Percentiles rank a stretch among this genome's conserved stretches.
Evolutionary conservation across 495 filamentous ascomycete genomes (phyloP).

Genomic region (Neurospora sp.): DNA sequence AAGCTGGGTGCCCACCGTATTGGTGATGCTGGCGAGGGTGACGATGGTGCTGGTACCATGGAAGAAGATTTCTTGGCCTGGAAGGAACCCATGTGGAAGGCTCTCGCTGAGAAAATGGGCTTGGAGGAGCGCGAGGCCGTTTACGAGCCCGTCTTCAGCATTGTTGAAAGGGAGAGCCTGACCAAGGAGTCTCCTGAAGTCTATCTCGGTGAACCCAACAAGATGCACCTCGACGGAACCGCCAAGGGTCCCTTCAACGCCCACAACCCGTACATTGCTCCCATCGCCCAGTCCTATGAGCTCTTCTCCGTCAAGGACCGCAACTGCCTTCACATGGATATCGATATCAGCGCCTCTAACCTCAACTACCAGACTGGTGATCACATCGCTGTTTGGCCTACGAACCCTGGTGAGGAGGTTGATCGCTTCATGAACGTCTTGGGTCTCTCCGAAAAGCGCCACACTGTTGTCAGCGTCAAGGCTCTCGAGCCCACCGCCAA

Average conservation of each 20-base stretch:
- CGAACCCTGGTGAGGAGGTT: conserved; percentile 86
- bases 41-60: conserved; percentile 98
- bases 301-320: conserved; percentile 84
- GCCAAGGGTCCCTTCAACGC: conserved; percentile 89
- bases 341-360: conserved; percentile 79
- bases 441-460: conserved; percentile 61
- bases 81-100: conserved; percentile 99
- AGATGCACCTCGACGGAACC: conserved; percentile 79
- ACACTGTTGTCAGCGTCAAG: conserved; percentile 83
- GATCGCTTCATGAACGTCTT: conserved; percentile 79
- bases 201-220: conserved; percentile 94
- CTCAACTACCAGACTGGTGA: conserved; percentile 92
- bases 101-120: conserved; percentile 67
- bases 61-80: conserved; percentile 98
- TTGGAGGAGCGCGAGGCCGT: conserved; percentile 92
- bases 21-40: conserved; percentile 84
- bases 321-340: conserved; percentile 96
- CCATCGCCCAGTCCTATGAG: conserved; percentile 82
- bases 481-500: conserved; percentile 91
- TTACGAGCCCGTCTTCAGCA: conserved; percentile 86
- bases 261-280: conserved; percentile 94
- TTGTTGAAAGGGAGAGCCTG: conserved; percentile 66
- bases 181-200: conserved; percentile 72
- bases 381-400: conserved; percentile 96
- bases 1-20: conserved; percentile 78